Evolutionary conservation across 2,329 filamentous ascomycete genomes (phyloP), one percentile per base, ranked within the genome.

Genomic region (Fusarium dlaminii): DNA sequence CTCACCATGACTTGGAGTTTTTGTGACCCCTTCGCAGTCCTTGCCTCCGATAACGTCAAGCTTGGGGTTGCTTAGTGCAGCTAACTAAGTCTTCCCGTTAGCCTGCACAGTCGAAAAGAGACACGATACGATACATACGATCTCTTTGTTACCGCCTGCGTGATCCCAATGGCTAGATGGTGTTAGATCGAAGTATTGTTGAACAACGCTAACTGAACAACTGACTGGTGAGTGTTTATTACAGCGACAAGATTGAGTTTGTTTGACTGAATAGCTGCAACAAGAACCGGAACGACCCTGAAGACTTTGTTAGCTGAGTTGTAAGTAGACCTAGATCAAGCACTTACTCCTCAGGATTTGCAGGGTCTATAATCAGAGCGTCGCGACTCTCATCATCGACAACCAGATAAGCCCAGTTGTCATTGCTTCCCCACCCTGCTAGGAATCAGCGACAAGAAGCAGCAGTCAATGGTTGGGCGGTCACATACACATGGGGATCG

Each of bases 131-230:
- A 15, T 12, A 32, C 37, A 11, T 24, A 56, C 54, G 13, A 45
- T 43, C 9, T 56, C 27, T 24, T 43, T 5, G 12, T 56, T 56
- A 6, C 37, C 54, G 0, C 54, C 54, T 20, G 54, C 54, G 17
- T 56, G 54, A 3, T 56, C 54, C 54, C 54, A 56, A 32, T 56
- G 37, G 1, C 54, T 56, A 20, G 6, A 24, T 10, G 6, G 9
- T 15, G 0, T 56, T 32, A 56, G 36, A 15, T 2, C 6, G 6
- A 14, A 42, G 8, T 4, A 40, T 22, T 32, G 6, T 3, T 3
- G 6, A 4, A 8, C 1, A 12, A 6, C 22, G 8, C 10, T 24
- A 4, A 6, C 6, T 15, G 4, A 8, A 24, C 5, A 17, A 3
- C 54, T 56, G 22, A 56, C 54, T 56, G 22, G 22, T 56, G 54